These are phyloP conservation scores for Botrytis aclada DNA, from an alignment of 2,329 filamentous ascomycete species.

Conservation along the genomic window DNA sequence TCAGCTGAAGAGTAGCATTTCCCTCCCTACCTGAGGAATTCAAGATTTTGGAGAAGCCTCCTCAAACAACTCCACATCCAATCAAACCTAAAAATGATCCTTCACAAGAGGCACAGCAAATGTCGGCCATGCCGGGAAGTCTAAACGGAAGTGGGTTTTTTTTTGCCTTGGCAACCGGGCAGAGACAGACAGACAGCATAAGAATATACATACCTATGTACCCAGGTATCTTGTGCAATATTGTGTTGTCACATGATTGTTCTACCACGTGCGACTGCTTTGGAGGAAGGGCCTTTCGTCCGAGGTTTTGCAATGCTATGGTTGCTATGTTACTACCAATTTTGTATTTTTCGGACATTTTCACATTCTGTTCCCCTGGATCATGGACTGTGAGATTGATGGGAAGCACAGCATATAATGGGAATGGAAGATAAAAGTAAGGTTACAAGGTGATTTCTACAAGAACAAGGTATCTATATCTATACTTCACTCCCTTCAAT, in stretches of 20 bases:
- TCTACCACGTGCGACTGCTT: conserved; percentile 4
- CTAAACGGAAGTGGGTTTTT: neutral
- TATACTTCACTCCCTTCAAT: neutral
- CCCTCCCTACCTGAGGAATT: neutral
- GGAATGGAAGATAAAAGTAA: neutral
- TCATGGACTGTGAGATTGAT: conserved; percentile 1
- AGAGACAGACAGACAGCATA: neutral
- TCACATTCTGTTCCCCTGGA: neutral
- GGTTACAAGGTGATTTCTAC: neutral
- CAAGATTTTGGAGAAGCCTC: neutral
- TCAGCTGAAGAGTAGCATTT: neutral
- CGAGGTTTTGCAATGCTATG: conserved; percentile 4
- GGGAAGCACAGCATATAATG: neutral
- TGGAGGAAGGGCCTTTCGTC: neutral
- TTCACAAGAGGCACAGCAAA: neutral
- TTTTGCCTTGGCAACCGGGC: conserved; percentile 5
- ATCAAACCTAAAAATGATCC: neutral
- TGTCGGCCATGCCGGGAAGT: conserved; percentile 3
- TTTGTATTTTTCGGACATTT: conserved; percentile 6
- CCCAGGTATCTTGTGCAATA: neutral
- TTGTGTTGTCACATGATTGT: conserved; percentile 7
- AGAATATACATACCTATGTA: neutral
- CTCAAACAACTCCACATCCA: conserved; percentile 4
- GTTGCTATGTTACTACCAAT: neutral
- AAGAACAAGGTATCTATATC: neutral